Conservation (phyloP, 768 basidiomycete species). For the Mycena latifolia region DNA sequence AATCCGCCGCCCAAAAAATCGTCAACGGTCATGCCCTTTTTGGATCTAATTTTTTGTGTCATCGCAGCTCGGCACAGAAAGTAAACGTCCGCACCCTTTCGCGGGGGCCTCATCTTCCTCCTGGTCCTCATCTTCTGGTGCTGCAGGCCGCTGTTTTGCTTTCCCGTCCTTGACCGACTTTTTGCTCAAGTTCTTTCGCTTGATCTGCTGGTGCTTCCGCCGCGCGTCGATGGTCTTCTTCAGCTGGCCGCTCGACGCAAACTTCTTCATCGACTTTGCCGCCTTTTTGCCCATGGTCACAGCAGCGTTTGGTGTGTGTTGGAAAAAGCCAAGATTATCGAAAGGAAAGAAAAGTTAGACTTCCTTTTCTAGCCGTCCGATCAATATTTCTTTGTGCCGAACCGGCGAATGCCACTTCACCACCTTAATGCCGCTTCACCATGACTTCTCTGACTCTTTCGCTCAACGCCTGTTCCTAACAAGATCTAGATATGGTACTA, state of each 20-base stretch:
- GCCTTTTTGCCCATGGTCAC: slow-evolving; percentile 66
- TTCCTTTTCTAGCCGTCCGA: too few species aligned
- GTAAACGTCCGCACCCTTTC: slow-evolving; percentile 42
- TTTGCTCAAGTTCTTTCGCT: slow-evolving; percentile 77
- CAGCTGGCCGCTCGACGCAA: slow-evolving; percentile 88
- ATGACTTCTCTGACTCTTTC: background rate
- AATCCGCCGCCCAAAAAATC: slow-evolving; percentile 81
- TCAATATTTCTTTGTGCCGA: too few species aligned
- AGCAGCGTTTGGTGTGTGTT: background rate
- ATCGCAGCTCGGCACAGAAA: background rate
- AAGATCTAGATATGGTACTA: too few species aligned
- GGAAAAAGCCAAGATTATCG: background rate
- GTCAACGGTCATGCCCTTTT: slow-evolving; percentile 76
- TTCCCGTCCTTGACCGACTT: slow-evolving; percentile 58
- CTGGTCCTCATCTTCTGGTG: too few species aligned
- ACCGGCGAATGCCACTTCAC: background rate
- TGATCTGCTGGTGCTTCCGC: slow-evolving; percentile 82
- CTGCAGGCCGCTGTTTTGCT: slow-evolving; percentile 34
- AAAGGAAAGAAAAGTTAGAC: too few species aligned
- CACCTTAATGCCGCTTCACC: background rate
- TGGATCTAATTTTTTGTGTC: slow-evolving; percentile 44
- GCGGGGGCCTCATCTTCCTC: slow-evolving; percentile 40
- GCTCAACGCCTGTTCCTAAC: background rate
- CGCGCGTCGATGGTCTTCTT: slow-evolving; percentile 88
- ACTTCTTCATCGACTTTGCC: slow-evolving; percentile 87